A percentile compares a stretch with the other conserved stretches of the same genome.
Evolutionary conservation across 371 early-diverging fungal species (phyloP).

Genomic region (Mortierella sp.): DNA sequence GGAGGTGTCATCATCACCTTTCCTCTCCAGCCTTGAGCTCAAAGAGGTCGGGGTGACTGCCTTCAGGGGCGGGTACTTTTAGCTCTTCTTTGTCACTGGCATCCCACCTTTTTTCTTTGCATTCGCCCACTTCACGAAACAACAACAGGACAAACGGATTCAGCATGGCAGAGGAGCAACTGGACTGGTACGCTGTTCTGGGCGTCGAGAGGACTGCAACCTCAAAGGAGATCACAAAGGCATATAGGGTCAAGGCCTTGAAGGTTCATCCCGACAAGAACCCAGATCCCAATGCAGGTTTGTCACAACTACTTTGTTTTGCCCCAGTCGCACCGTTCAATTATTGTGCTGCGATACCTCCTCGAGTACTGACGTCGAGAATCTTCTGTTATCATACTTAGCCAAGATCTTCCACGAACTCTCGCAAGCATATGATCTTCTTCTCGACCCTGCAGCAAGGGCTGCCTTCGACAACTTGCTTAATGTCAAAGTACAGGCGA

Average conservation of each 20-base stretch:
- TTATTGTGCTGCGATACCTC: background rate
- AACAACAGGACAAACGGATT: background rate
- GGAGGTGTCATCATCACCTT: too few species aligned
- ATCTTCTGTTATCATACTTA: conserved; percentile 5
- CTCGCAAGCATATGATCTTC: conserved; percentile 51
- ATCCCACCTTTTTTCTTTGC: background rate
- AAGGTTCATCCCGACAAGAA: conserved; percentile 97
- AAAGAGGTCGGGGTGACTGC: too few species aligned
- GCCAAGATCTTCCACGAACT: conserved; percentile 54
- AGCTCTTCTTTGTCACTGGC: too few species aligned
- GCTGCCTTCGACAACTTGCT: conserved; percentile 51
- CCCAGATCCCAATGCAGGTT: conserved; percentile 82
- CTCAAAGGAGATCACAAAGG: conserved; percentile 91
- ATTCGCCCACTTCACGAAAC: background rate
- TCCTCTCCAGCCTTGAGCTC: too few species aligned
- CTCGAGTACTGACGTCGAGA: background rate
- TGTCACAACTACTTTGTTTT: background rate
- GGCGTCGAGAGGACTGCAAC: conserved; percentile 85
- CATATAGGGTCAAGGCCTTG: conserved; percentile 90
- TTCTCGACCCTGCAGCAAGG: conserved; percentile 52
- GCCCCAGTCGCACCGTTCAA: background rate
- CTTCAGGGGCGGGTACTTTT: too few species aligned
- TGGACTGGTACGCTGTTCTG: conserved; percentile 86
- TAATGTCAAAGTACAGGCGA: conserved; percentile 48
- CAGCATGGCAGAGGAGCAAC: conserved; percentile 52